Conservation (phyloP, 352 stramenopile species). For the Globisporangium recalcitrans region DNA sequence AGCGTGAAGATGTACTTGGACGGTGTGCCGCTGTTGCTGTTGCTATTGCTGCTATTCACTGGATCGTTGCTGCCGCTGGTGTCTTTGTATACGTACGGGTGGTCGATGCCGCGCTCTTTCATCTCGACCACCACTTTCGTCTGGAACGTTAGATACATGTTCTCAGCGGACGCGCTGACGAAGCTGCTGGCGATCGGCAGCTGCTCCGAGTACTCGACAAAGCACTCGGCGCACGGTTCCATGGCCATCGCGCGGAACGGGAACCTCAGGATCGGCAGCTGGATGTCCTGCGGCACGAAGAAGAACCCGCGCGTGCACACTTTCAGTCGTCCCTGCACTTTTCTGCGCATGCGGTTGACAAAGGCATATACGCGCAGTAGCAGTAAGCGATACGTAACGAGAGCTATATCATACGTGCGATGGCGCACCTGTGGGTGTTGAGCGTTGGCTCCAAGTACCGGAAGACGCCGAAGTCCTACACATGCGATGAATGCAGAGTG, state of each 20-base stretch:
- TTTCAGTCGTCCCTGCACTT: conserved; percentile 77
- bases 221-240: conserved; percentile 43
- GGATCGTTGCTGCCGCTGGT: conserved; percentile 21
- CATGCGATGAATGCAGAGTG: too few relatives aligned
- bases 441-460: conserved; percentile 45
- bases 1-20: conserved; percentile 81
- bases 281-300: conserved; percentile 88
- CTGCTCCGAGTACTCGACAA: conserved; percentile 20
- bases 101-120: conserved; percentile 81
- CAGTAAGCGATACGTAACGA: not conserved
- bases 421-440: conserved; percentile 19
- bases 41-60: conserved; percentile 30
- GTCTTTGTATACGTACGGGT: conserved; percentile 70
- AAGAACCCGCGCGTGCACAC: conserved; percentile 89
- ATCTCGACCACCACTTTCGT: conserved; percentile 69
- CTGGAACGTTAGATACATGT: conserved; percentile 53
- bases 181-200: conserved; percentile 1
- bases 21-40: conserved; percentile 34
- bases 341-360: conserved; percentile 40
- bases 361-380: conserved; percentile 43
- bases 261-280: conserved; percentile 78
- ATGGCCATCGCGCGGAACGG: conserved; percentile 79
- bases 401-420: not conserved
- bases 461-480: conserved; percentile 63
- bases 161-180: conserved; percentile 7